A percentile compares a stretch with the other conserved stretches of the same genome.
Evolutionary conservation across 345 rosid genomes (phyloP).

Genomic region (Chamaenerion angustifolium): DNA sequence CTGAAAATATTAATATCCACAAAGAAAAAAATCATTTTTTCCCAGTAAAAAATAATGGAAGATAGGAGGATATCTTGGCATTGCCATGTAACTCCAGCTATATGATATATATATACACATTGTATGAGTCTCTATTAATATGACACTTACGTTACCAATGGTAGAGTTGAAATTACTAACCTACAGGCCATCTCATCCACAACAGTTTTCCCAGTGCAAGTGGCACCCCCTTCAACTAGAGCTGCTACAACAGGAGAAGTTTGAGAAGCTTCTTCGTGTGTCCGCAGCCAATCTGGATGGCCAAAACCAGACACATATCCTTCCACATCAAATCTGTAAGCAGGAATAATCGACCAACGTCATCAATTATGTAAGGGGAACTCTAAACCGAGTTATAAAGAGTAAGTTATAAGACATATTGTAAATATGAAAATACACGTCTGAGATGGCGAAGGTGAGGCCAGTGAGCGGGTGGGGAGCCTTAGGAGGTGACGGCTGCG

Average conservation of each 20-base stretch:
- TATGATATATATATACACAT: not conserved
- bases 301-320: constrained; percentile 87
- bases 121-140: not conserved
- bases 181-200: constrained; percentile 79
- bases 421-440: constrained; percentile 32
- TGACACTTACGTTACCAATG: not conserved
- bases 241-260: constrained; percentile 53
- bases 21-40: not conserved
- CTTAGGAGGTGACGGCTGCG: constrained; percentile 95
- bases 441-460: constrained; percentile 82
- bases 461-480: constrained; percentile 94
- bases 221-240: constrained; percentile 91
- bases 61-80: no score
- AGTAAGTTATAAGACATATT: not conserved
- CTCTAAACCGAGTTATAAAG: not conserved
- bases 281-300: constrained; percentile 85
- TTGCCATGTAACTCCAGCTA: no score
- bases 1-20: not conserved
- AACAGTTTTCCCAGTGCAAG: constrained; percentile 86
- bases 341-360: no score
- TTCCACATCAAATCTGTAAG: constrained; percentile 64
- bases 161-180: constrained; percentile 15
- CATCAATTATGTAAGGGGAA: not conserved
- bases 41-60: no score
- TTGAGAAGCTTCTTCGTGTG: constrained; percentile 52